Base-by-base conservation (phyloP, 352 stramenopile genomes). In the Globisporangium nunn region DNA sequence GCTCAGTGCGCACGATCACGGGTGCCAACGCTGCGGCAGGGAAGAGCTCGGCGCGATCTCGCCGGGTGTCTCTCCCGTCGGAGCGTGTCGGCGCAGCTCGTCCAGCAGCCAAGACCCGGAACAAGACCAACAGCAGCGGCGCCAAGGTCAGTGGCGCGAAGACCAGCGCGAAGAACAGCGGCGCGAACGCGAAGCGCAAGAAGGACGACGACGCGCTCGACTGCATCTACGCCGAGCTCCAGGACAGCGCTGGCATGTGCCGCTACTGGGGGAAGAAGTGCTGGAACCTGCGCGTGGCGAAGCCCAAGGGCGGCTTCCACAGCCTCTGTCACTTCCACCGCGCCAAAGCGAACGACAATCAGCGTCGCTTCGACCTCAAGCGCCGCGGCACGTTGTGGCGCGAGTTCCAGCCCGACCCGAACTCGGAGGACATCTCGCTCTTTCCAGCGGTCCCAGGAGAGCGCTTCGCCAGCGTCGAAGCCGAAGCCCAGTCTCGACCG, bases 261-360 rank as follows among this genome's bases (percentile, higher is more conserved):
- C 40, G 54, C 12, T 69, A 69, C 52, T 62, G 58, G 46, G 59
- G 62, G 41, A 69, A 66, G 52, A 49, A 59, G 29, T 69, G 63
- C 52, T 47, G 44, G 40, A 57, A 57, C 37, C 39, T 57, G 23
- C 59, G 64, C 40, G 64, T 58, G 14, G 8, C 66, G 15, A 71
- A 71, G 40, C 62, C 56, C n/a, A 71, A 64, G 29, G 64, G 64
- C n/a, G 52, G 52, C 45, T 52, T 65, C 46, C 60, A 71, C 61
- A 65, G 52, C 29, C 53, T 71, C 45, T 71, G 64, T 35, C 61
- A 71, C 50, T 65, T 65, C 52, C 64, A 71, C 35, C 64, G 64
- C 37, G 44, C 54, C 14, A 60, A 62, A 28, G 60, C 60, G 23
- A 71, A 68, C 47, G 41, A 54, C 28, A 71, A 71, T 52, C 64